Percentiles rank a stretch among this genome's conserved stretches.
Conservation (phyloP, 2,329 filamentous ascomycete species). For the Fonsecaea pugnacius region DNA sequence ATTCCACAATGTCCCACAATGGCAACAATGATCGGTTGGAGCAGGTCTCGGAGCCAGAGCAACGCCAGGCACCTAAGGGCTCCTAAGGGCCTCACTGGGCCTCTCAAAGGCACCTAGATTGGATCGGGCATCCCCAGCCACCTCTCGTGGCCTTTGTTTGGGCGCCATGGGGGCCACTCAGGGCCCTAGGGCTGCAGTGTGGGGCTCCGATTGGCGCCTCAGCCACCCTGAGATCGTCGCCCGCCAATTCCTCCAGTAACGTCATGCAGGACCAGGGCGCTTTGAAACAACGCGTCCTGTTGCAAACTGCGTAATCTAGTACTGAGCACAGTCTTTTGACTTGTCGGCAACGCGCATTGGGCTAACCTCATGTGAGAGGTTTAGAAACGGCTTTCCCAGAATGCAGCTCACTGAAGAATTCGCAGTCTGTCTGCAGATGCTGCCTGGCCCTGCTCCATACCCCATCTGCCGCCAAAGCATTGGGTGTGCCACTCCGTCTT, state of each 20-base stretch:
- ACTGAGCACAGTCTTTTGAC: no score
- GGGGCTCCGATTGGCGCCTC: slow-evolving; percentile 17
- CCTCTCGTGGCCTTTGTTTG: slow-evolving; percentile 5
- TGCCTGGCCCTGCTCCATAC: not conserved
- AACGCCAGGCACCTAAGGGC: not conserved
- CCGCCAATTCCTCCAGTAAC: slow-evolving; percentile 4
- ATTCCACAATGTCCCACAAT: slow-evolving; percentile 8
- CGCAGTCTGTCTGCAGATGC: not conserved
- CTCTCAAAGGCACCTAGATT: not conserved
- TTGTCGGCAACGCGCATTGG: not conserved
- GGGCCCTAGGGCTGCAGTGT: not conserved
- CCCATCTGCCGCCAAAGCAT: not conserved
- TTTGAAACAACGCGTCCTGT: not conserved
- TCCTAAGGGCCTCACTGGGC: no score
- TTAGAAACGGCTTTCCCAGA: not conserved
- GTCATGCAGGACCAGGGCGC: slow-evolving; percentile 9
- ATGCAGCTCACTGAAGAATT: not conserved
- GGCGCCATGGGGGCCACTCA: not conserved
- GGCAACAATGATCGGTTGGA: not conserved
- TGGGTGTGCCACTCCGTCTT: slow-evolving; percentile 1
- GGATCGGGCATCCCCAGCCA: slow-evolving; percentile 8
- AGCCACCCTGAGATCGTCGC: slow-evolving; percentile 26
- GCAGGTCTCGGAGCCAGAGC: slow-evolving; percentile 6
- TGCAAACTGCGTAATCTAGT: not conserved
- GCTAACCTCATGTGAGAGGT: not conserved